Base-by-base conservation (phyloP, 768 basidiomycete genomes). In the Daedaleopsis nitida region DNA sequence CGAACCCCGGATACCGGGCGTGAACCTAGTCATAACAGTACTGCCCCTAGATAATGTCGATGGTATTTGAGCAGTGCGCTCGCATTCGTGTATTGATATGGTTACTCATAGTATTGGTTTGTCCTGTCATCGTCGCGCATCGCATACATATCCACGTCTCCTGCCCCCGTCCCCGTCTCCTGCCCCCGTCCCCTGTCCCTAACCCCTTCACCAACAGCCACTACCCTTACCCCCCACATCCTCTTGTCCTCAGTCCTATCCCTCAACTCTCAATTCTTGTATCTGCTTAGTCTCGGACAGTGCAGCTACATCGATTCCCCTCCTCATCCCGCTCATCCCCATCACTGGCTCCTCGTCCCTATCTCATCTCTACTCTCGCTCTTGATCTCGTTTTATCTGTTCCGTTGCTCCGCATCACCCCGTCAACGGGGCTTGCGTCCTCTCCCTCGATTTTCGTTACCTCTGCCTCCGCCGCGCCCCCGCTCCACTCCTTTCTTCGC, bases 301-400 rank as follows among this genome's bases (percentile, higher is more conserved):
- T 59, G 62, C 62, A 64, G 48, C 24, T 51, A 37, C 37, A 24
- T 35, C 50, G 27, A 23, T 24, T 37, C 32, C 77, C 56, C 69
- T 77, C 24, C 76, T n/a, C 76, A 44, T 69, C 47, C 69, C 27
- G 4, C 51, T 70, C 68, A 52, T 67, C 63, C 34, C 60, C 48
- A 54, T 66, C 51, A 34, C 59, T 58, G 27, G 5, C 54, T 13
- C 56, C 60, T 57, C n/a, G n/a, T 32, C 27, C 7, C 27, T 3
- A 32, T 32, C 24, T 59, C 44, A 45, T 65, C 35, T 47, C 16
- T 27, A n/a, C 21, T 44, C 24, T 54, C n/a, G 34, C 55, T 55
- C 14, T 24, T 39, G 43, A 17, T 42, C 5, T 32, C 44, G 45
- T 14, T 17, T 55, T 48, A 19, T 38, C 38, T 13, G 37, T 44